Evolutionary conservation across 139 green algal species (phyloP).

Genomic region (Volvox africanus): DNA sequence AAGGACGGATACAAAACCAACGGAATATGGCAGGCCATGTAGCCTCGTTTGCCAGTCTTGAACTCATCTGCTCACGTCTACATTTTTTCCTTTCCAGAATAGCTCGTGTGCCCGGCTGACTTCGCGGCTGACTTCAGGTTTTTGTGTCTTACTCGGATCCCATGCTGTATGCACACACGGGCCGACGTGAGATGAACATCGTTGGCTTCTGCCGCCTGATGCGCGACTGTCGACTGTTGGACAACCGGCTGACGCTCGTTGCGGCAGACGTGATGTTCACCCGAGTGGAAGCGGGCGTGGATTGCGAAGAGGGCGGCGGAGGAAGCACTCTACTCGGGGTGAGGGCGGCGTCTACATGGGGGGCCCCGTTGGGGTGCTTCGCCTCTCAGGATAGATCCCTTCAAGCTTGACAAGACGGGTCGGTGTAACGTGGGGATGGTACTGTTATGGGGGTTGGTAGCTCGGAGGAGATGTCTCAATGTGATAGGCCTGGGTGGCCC

Average conservation of each 20-base stretch:
- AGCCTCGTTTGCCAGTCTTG: background rate
- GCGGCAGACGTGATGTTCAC: conserved; percentile 33
- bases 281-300: conserved; percentile 16
- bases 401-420: too few relatives aligned
- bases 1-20: background rate
- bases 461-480: too few relatives aligned
- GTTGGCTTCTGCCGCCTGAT: conserved; percentile 36
- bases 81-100: background rate
- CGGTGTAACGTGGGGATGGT: too few relatives aligned
- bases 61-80: background rate
- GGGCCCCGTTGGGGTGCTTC: too few relatives aligned
- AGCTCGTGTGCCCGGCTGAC: background rate
- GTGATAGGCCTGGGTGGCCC: too few relatives aligned
- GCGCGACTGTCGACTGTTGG: conserved; percentile 37
- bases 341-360: background rate
- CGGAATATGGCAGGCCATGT: background rate
- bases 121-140: background rate
- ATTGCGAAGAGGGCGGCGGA: background rate
- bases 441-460: too few relatives aligned
- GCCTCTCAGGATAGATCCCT: too few relatives aligned
- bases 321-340: conserved; percentile 27
- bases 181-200: conserved; percentile 38
- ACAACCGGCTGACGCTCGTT: conserved; percentile 43
- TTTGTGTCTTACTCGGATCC: conserved; percentile 33
- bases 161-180: conserved; percentile 12